Percentiles rank a stretch among this genome's conserved stretches.
phyloP scores from a whole-genome alignment of 495 filamentous ascomycete species.

The Clohesyomyces aquaticus region DNA sequence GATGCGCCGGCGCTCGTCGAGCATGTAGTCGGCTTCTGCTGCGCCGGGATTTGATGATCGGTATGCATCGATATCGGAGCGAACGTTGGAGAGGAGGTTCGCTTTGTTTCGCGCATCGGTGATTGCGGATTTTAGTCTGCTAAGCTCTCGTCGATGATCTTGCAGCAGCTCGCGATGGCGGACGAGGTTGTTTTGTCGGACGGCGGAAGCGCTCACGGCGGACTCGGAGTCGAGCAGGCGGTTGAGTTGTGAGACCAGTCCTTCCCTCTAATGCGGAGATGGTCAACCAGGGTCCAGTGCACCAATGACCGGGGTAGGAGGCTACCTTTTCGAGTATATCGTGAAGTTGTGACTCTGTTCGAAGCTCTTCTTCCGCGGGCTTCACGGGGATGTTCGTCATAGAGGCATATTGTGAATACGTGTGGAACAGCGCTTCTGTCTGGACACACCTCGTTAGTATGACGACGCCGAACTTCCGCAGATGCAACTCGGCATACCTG shows the following conservation, averaged over 20 bases:
- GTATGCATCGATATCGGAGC: conserved; percentile 89
- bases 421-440: conserved; percentile 93
- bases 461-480: conserved; percentile 8
- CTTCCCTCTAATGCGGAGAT: conserved; percentile 66
- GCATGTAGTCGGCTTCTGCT: conserved; percentile 94
- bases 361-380: conserved; percentile 81
- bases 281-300: conserved; percentile 8
- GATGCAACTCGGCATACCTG: conserved; percentile 64
- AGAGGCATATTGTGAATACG: conserved; percentile 91
- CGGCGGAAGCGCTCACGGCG: conserved; percentile 81
- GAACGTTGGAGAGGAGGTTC: conserved; percentile 89
- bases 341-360: conserved; percentile 77
- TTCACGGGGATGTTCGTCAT: conserved; percentile 76
- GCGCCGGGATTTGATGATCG: conserved; percentile 75
- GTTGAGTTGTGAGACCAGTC: conserved; percentile 76
- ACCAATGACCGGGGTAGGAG: not conserved
- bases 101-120: conserved; percentile 77
- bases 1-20: conserved; percentile 81
- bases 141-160: conserved; percentile 83
- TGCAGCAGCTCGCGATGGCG: conserved; percentile 87
- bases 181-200: conserved; percentile 91
- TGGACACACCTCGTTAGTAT: conserved; percentile 48
- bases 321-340: conserved; percentile 69
- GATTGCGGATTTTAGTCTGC: conserved; percentile 69
- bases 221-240: conserved; percentile 94